Conservation (phyloP, 2,329 filamentous ascomycete genomes). For the Aspergillus proliferans region DNA sequence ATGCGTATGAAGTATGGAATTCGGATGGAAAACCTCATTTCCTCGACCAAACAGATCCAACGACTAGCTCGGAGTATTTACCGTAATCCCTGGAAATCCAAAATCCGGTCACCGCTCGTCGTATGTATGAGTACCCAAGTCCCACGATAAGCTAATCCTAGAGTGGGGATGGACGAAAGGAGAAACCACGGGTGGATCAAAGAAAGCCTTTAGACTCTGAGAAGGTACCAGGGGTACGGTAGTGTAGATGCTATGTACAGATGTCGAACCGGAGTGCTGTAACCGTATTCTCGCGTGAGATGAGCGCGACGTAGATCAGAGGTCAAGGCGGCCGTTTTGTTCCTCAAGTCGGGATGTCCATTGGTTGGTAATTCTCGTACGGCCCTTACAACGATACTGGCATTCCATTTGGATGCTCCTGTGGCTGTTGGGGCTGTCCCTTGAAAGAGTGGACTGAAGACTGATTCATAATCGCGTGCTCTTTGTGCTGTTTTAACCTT, state of each 20-base stretch:
- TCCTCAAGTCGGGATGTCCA: too few relatives aligned
- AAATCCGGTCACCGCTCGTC: neutral
- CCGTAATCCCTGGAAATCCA: neutral
- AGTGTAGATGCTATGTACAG: neutral
- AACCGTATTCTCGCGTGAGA: neutral
- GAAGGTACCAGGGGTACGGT: neutral
- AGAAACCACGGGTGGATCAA: neutral
- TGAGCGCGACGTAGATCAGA: too few relatives aligned
- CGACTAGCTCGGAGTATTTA: neutral
- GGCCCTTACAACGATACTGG: too few relatives aligned
- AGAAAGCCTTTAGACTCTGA: neutral
- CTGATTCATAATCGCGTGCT: too few relatives aligned
- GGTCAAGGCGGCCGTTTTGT: too few relatives aligned
- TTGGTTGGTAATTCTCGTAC: too few relatives aligned
- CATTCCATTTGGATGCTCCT: too few relatives aligned
- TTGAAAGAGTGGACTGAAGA: too few relatives aligned
- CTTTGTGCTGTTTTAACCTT: neutral
- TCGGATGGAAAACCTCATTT: neutral
- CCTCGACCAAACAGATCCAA: neutral
- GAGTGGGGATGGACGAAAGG: neutral
- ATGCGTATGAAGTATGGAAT: neutral
- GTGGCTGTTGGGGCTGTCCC: too few relatives aligned
- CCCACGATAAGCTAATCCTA: neutral
- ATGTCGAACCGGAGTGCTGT: neutral
- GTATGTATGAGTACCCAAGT: neutral